phyloP scores from a whole-genome alignment of 208 protist genomes.

The Crithidia fasciculata region DNA sequence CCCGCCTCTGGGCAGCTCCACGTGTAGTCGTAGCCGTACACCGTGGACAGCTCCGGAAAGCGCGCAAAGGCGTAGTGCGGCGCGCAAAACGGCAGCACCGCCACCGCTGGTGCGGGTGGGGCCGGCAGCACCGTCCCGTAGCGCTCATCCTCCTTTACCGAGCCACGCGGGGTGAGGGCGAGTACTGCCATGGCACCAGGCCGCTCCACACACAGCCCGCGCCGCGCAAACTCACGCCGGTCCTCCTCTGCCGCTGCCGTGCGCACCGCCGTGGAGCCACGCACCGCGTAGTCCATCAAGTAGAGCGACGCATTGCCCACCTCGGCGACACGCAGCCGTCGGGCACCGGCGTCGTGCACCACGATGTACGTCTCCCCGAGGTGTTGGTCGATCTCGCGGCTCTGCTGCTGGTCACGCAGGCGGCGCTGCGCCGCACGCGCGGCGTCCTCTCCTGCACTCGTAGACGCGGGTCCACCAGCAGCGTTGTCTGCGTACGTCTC shows the following conservation, averaged over 20 bases:
- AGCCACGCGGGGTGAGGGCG: conserved; percentile 58
- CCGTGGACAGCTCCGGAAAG: conserved; percentile 62
- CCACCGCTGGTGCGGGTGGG: conserved; percentile 55
- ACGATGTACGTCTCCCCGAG: conserved; percentile 31
- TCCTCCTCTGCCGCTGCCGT: conserved; percentile 41
- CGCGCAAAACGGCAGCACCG: conserved; percentile 74
- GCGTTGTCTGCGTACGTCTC: background rate
- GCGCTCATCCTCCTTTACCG: conserved; percentile 50
- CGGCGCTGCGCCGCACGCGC: background rate
- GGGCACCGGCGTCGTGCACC: conserved; percentile 23
- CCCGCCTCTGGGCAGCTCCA: conserved; percentile 53
- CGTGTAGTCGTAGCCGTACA: conserved; percentile 76
- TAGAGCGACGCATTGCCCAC: conserved; percentile 57
- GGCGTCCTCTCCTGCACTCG: background rate
- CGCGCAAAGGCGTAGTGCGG: conserved; percentile 75
- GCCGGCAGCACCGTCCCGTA: conserved; percentile 40
- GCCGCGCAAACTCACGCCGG: conserved; percentile 54
- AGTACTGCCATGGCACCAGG: conserved; percentile 53
- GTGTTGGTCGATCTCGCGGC: conserved; percentile 22
- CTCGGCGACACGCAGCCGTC: conserved; percentile 22
- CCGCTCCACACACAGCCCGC: conserved; percentile 66
- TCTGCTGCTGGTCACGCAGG: conserved; percentile 14
- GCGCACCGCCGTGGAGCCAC: conserved; percentile 24
- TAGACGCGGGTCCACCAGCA: background rate
- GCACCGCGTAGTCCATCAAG: conserved; percentile 56